Conservation (phyloP, 2,329 filamentous ascomycete species). For the Pestalotiopsis sp. region DNA sequence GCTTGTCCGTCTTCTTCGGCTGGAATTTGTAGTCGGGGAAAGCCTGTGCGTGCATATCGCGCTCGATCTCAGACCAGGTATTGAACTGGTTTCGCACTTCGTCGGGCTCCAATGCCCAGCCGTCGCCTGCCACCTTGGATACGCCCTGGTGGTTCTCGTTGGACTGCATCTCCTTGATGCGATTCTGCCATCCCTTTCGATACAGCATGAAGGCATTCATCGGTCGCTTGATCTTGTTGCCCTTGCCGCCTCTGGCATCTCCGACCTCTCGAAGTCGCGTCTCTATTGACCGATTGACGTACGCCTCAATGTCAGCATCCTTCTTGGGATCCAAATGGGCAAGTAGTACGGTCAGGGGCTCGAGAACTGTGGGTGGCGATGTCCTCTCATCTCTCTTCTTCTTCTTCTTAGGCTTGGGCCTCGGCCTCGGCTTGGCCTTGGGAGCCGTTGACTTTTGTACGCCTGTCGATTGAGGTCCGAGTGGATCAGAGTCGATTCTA, state of each 20-base stretch:
- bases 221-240: conserved; percentile 81
- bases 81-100: conserved; percentile 76
- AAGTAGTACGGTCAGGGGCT: conserved; percentile 73
- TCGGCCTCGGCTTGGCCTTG: conserved; percentile 43
- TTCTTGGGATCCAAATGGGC: conserved; percentile 63
- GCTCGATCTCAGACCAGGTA: conserved; percentile 77
- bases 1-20: conserved; percentile 69
- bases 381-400: conserved; percentile 43
- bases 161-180: conserved; percentile 78
- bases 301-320: conserved; percentile 77
- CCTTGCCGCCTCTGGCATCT: conserved; percentile 56
- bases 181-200: conserved; percentile 86
- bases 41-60: conserved; percentile 80
- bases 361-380: conserved; percentile 56
- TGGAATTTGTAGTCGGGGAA: conserved; percentile 95
- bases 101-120: conserved; percentile 82
- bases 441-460: conserved; percentile 39
- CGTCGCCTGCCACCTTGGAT: conserved; percentile 82
- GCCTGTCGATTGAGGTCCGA: conserved; percentile 31
- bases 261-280: conserved; percentile 70
- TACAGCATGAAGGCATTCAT: conserved; percentile 99
- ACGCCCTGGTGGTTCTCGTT: conserved; percentile 95
- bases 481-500: conserved; percentile 29
- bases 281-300: conserved; percentile 73
- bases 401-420: conserved; percentile 30